Conservation (phyloP, 192 early-diverging fungal species). For the Coemansia sp. region DNA sequence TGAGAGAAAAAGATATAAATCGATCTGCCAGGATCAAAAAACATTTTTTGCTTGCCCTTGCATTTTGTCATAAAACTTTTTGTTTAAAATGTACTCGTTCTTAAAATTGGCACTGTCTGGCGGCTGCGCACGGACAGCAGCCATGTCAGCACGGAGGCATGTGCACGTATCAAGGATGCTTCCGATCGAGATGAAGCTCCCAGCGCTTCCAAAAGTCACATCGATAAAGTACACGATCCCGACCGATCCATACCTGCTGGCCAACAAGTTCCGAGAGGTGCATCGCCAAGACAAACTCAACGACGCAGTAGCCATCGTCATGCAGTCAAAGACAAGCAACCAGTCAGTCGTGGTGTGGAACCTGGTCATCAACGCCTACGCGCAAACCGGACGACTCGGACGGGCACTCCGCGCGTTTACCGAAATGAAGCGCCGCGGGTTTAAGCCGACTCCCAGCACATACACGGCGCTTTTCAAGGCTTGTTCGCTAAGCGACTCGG, state of each 20-base stretch:
- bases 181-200: slow-evolving; percentile 23
- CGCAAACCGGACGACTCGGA: slow-evolving; percentile 32
- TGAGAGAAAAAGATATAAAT: no score
- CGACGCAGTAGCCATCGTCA: slow-evolving; percentile 51
- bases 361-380: slow-evolving; percentile 47
- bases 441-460: slow-evolving; percentile 37
- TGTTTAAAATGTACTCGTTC: neutral
- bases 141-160: neutral
- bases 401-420: slow-evolving; percentile 38
- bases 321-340: slow-evolving; percentile 32
- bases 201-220: slow-evolving; percentile 40
- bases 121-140: neutral
- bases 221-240: slow-evolving; percentile 47
- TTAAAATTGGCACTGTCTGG: neutral
- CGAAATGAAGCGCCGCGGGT: slow-evolving; percentile 47
- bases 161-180: neutral
- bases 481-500: slow-evolving; percentile 30
- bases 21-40: no score
- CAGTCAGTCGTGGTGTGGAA: slow-evolving; percentile 50
- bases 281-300: slow-evolving; percentile 28
- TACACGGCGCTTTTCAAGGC: slow-evolving; percentile 43
- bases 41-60: neutral
- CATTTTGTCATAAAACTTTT: neutral
- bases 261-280: slow-evolving; percentile 45
- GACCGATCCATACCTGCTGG: slow-evolving; percentile 36